Conservation (phyloP, 192 early-diverging fungal species). For the Fimicolochytrium jonesii region DNA sequence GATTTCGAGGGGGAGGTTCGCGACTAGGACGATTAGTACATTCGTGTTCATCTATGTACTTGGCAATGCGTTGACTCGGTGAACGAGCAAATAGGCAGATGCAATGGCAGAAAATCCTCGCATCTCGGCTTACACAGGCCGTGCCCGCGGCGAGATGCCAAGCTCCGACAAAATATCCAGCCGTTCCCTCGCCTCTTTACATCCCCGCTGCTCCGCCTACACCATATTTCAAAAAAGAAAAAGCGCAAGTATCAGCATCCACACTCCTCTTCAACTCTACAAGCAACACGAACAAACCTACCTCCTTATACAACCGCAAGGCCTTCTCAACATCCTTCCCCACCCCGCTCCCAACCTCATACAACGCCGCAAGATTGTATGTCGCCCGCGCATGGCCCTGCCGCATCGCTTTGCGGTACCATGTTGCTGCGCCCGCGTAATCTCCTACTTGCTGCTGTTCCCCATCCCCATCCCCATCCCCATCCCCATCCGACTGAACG, state of each 20-base stretch:
- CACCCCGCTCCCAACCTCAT: conserved; percentile 39
- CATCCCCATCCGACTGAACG: too few species aligned
- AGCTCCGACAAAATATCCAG: background rate
- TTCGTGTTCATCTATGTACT: too few species aligned
- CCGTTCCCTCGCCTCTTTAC: background rate
- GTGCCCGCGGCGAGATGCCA: background rate
- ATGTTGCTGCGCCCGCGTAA: conserved; percentile 23
- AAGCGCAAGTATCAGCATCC: background rate
- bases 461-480: too few species aligned
- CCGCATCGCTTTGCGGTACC: conserved; percentile 31
- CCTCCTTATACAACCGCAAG: conserved; percentile 38
- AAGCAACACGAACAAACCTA: conserved; percentile 18
- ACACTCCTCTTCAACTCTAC: background rate
- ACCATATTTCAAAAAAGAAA: background rate
- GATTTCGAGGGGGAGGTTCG: too few species aligned
- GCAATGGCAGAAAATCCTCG: too few species aligned
- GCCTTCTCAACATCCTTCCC: conserved; percentile 36
- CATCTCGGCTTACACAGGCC: too few species aligned
- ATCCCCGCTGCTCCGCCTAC: background rate
- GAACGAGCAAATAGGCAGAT: too few species aligned
- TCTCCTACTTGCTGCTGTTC: too few species aligned
- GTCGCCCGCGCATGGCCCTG: conserved; percentile 37
- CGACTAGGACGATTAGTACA: too few species aligned
- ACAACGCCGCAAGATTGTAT: conserved; percentile 36
- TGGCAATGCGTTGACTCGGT: too few species aligned